These are phyloP conservation scores for Mariannaea sp. DNA, from an alignment of 2,329 filamentous ascomycete species.

Conservation along the genomic window DNA sequence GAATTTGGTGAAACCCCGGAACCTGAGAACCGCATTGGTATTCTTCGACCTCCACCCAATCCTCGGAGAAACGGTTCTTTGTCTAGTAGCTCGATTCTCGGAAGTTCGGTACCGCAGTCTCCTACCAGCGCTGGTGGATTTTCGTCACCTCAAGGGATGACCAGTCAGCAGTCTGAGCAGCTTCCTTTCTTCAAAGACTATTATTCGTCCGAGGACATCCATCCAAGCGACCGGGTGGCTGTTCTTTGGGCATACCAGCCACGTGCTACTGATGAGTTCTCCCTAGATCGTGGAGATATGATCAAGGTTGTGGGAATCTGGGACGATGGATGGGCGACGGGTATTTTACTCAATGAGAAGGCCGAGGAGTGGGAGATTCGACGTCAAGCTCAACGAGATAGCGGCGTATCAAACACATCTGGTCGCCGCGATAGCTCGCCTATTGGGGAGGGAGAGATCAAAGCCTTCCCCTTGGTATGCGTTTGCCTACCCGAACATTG, in stretches of 20 bases:
- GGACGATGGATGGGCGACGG: constrained; percentile 99
- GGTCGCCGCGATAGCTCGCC: constrained; percentile 66
- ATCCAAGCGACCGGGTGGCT: constrained; percentile 85
- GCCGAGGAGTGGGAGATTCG: constrained; percentile 88
- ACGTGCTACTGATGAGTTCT: constrained; percentile 89
- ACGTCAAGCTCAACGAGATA: constrained; percentile 82
- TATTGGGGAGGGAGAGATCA: constrained; percentile 77
- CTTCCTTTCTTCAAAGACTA: constrained; percentile 98
- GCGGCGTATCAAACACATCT: constrained; percentile 85
- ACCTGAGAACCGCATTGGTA: constrained; percentile 63
- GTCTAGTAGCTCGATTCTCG: constrained; percentile 80
- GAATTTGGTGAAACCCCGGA: constrained; percentile 73
- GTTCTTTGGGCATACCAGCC: constrained; percentile 97
- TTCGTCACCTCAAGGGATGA: constrained; percentile 82
- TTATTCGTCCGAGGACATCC: constrained; percentile 96
- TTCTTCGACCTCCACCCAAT: constrained; percentile 62
- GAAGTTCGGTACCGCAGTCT: constrained; percentile 72
- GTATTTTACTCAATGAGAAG: constrained; percentile 78
- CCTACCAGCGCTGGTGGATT: constrained; percentile 73
- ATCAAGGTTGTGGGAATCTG: constrained; percentile 97
- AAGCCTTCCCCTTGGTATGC: constrained; percentile 96
- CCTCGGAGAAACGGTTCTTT: constrained; percentile 83
- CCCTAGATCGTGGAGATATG: constrained; percentile 94
- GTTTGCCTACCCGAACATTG: constrained; percentile 95
- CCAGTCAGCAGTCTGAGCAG: constrained; percentile 93